Evolutionary conservation across 768 basidiomycete species (phyloP).

Genomic region (Pleurotus giganteus): DNA sequence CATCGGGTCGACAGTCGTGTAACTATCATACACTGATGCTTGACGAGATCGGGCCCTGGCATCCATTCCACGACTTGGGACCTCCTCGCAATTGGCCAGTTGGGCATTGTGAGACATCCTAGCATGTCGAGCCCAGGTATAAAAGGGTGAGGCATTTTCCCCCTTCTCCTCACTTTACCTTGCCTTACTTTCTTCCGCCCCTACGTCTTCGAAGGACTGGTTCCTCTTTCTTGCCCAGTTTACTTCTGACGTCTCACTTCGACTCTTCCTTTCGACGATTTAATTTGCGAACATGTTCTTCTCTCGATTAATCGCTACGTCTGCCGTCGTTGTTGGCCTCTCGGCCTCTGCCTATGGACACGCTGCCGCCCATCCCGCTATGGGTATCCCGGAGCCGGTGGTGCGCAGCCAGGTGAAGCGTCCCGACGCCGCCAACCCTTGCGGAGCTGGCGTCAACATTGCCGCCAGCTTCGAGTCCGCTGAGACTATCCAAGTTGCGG

Average conservation of each 20-base stretch:
- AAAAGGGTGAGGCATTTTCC: background rate
- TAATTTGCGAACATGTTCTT: slow-evolving; percentile 13
- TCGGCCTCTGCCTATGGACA: slow-evolving; percentile 38
- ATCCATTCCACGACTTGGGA: background rate
- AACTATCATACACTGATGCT: background rate
- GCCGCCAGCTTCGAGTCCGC: slow-evolving; percentile 38
- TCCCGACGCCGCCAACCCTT: slow-evolving; percentile 31
- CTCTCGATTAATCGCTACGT: slow-evolving; percentile 25
- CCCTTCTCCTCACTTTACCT: background rate
- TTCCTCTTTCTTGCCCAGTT: background rate
- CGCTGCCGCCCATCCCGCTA: slow-evolving; percentile 39
- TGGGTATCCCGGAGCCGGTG: slow-evolving; percentile 32
- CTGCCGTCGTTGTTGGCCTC: slow-evolving; percentile 29
- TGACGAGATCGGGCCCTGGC: background rate
- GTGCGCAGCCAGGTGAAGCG: slow-evolving; percentile 32
- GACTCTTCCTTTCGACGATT: background rate
- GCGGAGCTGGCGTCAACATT: slow-evolving; percentile 40
- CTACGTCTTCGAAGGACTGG: slow-evolving; percentile 7
- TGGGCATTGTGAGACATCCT: background rate
- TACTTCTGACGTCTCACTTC: background rate
- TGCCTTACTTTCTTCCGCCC: background rate
- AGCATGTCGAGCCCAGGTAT: background rate
- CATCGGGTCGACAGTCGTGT: background rate
- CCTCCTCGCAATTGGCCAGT: background rate
- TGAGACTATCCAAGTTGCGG: slow-evolving; percentile 30